A percentile compares a stretch with the other conserved stretches of the same genome.
These are phyloP conservation scores for Moricandia moricandioides DNA, from an alignment of 345 rosid genomes.

Conservation along the genomic window DNA sequence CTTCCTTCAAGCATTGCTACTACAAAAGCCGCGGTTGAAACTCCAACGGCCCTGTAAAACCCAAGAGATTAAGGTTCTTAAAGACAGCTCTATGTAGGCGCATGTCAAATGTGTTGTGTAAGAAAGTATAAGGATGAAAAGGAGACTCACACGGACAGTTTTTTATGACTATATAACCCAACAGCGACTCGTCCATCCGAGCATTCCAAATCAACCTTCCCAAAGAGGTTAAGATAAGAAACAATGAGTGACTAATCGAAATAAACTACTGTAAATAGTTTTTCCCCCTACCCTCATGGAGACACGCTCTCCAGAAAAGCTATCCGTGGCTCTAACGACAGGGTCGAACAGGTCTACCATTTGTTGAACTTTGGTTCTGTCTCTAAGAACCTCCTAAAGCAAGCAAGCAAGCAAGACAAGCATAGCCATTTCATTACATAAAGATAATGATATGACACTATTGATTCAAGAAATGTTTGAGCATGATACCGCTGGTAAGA, in stretches of 20 bases:
- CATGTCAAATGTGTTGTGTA: not conserved
- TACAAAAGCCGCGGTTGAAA: constrained; percentile 67
- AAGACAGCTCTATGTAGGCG: not conserved
- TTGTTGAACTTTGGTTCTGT: constrained; percentile 72
- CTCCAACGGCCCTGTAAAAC: constrained; percentile 73
- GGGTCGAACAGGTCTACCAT: constrained; percentile 82
- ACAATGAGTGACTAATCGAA: not conserved
- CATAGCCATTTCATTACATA: too few species aligned
- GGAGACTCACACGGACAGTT: constrained; percentile 66
- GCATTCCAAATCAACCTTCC: constrained; percentile 85
- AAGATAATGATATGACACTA: too few species aligned
- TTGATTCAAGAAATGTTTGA: too few species aligned
- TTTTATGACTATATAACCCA: constrained; percentile 73
- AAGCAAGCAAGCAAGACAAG: constrained; percentile 9
- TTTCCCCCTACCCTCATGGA: constrained; percentile 81
- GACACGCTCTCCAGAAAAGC: constrained; percentile 78
- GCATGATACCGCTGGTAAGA: too few species aligned
- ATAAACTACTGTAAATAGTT: not conserved
- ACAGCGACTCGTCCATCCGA: constrained; percentile 63
- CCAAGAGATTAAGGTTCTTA: not conserved
- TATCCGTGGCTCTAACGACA: constrained; percentile 76
- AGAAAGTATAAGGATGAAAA: constrained; percentile 7
- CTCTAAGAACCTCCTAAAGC: constrained; percentile 69
- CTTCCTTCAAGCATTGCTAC: constrained; percentile 87
- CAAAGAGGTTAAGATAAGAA: constrained; percentile 8